Base-by-base conservation (phyloP, 352 stramenopile genomes). In the Pythium guiyangense region DNA sequence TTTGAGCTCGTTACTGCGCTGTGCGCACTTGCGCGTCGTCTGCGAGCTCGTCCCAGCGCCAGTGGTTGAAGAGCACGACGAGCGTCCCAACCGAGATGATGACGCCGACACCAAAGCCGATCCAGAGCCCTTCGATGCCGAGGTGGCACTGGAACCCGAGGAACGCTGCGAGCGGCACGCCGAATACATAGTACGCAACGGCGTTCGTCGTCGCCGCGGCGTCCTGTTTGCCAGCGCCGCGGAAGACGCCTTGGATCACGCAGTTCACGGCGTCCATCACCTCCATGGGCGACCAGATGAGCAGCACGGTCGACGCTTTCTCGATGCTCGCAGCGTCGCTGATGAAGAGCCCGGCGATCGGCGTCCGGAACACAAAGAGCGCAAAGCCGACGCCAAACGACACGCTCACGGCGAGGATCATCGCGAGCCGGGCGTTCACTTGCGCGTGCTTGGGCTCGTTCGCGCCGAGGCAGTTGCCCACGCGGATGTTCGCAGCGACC, bases 171-270 rank as follows among this genome's bases (percentile, higher is more conserved):
- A 90, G n/a, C 0, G 86, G 86, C 20, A 96, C 71, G 17, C 86
- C 84, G 9, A 88, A 73, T 2, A 74, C 54, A 58, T 92, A 96
- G 60, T 90, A n/a, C n/a, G n/a, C n/a, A n/a, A n/a, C n/a, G n/a
- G n/a, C n/a, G n/a, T n/a, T n/a, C n/a, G n/a, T n/a, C n/a, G n/a
- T n/a, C n/a, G n/a, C n/a, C n/a, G n/a, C n/a, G n/a, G n/a, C n/a
- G n/a, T n/a, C n/a, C n/a, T n/a, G n/a, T n/a, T n/a, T n/a, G n/a
- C n/a, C n/a, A n/a, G n/a, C n/a, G n/a, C n/a, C n/a, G n/a, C n/a
- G n/a, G n/a, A n/a, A n/a, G n/a, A n/a, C n/a, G n/a, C n/a, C n/a
- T n/a, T n/a, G n/a, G n/a, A n/a, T n/a, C n/a, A n/a, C n/a, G n/a
- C n/a, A n/a, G n/a, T n/a, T n/a, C n/a, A n/a, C n/a, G n/a, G n/a